These are phyloP conservation scores for Albophoma yamanashiensis DNA, from an alignment of 2,329 filamentous ascomycete species.

Conservation along the genomic window DNA sequence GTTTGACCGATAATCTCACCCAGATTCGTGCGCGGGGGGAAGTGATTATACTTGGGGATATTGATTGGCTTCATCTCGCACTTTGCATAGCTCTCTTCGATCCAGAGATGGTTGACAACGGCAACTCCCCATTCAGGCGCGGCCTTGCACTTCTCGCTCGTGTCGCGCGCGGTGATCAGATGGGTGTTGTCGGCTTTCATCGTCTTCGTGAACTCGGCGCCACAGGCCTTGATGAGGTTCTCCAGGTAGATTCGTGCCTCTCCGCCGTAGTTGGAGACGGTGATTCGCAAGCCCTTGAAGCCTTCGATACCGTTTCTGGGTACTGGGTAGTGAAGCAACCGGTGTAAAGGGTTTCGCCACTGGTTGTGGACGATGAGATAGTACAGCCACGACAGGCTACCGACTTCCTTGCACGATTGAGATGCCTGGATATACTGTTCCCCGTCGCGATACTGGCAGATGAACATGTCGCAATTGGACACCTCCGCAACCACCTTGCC, in stretches of 20 bases:
- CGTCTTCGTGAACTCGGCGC: conserved; percentile 85
- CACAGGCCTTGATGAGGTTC: conserved; percentile 75
- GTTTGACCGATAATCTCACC: conserved; percentile 90
- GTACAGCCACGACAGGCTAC: conserved; percentile 90
- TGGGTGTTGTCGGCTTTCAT: conserved; percentile 95
- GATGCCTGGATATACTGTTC: conserved; percentile 68
- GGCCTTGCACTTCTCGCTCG: conserved; percentile 87
- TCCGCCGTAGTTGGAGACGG: conserved; percentile 91
- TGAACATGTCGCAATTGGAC: conserved; percentile 66
- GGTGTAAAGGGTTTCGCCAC: conserved; percentile 77
- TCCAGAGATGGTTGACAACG: conserved; percentile 90
- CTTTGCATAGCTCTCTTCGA: conserved; percentile 93
- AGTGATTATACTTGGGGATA: conserved; percentile 69
- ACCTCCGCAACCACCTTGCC: conserved; percentile 57
- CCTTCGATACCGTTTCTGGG: conserved; percentile 68
- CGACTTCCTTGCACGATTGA: conserved; percentile 69
- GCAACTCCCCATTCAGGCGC: conserved; percentile 87
- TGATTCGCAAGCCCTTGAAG: conserved; percentile 68
- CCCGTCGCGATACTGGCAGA: conserved; percentile 82
- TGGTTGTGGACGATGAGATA: conserved; percentile 79
- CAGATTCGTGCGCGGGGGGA: conserved; percentile 81
- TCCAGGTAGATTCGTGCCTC: conserved; percentile 90
- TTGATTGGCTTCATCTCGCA: conserved; percentile 67
- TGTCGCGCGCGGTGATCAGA: conserved; percentile 79
- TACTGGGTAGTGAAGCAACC: conserved; percentile 83